These are phyloP conservation scores for Hypoxylon trugodes DNA, from an alignment of 495 filamentous ascomycete species.

Conservation along the genomic window DNA sequence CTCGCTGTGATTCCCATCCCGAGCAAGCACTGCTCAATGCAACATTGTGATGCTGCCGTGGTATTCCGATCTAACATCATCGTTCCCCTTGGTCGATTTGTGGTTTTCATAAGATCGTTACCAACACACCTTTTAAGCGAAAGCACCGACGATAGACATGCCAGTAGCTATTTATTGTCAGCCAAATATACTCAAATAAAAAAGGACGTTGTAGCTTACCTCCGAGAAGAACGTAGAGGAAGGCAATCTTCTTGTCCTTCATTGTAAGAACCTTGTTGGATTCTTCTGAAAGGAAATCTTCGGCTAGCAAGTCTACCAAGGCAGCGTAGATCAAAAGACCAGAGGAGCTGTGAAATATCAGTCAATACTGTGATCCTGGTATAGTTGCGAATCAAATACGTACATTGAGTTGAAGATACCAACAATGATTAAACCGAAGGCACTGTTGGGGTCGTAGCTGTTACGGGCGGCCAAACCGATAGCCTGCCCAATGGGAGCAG, in stretches of 20 bases:
- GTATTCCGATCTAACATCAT: constrained; percentile 17
- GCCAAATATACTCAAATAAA: not conserved
- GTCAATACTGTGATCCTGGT: not conserved
- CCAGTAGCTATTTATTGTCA: constrained; percentile 43
- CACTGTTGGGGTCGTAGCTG: constrained; percentile 69
- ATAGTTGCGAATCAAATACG: constrained; percentile 21
- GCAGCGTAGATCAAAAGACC: constrained; percentile 70
- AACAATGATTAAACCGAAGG: constrained; percentile 71
- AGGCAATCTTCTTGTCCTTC: constrained; percentile 53
- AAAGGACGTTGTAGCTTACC: constrained; percentile 39
- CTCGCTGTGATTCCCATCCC: not conserved
- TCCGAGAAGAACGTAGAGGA: constrained; percentile 52
- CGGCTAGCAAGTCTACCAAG: constrained; percentile 68
- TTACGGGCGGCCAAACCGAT: constrained; percentile 65
- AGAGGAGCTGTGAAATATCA: constrained; percentile 51
- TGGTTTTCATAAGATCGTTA: constrained; percentile 1
- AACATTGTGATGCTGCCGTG: constrained; percentile 1
- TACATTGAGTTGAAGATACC: constrained; percentile 75
- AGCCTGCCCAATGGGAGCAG: constrained; percentile 67
- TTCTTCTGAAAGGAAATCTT: constrained; percentile 71
- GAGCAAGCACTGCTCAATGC: constrained; percentile 12
- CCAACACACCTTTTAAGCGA: constrained; percentile 44
- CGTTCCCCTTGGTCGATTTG: constrained; percentile 3
- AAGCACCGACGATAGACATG: constrained; percentile 73
- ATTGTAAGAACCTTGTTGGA: constrained; percentile 52